Evolutionary conservation across 1,284 basidiomycete species (phyloP).

Genomic region (Retiboletus flavoniger): DNA sequence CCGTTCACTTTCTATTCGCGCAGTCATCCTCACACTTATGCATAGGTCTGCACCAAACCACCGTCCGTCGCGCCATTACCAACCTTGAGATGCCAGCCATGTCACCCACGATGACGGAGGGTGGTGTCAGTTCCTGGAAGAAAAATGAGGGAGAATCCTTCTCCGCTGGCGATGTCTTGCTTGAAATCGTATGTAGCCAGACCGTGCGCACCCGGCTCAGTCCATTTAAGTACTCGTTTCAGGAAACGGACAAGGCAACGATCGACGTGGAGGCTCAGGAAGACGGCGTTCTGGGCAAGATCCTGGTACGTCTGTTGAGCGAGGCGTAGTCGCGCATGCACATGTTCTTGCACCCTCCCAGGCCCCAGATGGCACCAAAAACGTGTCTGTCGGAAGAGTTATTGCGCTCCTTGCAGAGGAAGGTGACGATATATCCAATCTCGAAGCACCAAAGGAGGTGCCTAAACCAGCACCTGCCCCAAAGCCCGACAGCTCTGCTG

Average conservation of each 20-base stretch:
- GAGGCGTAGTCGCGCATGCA: neutral
- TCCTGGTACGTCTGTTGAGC: constrained; percentile 59
- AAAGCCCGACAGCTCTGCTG: constrained; percentile 25
- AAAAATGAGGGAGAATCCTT: constrained; percentile 87
- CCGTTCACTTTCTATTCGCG: neutral
- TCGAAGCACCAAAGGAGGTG: constrained; percentile 69
- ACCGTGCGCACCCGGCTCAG: constrained; percentile 1
- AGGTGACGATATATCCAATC: constrained; percentile 89
- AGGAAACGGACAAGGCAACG: constrained; percentile 99
- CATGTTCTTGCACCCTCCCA: constrained; percentile 33
- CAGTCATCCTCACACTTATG: constrained; percentile 7
- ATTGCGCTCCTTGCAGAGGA: constrained; percentile 96
- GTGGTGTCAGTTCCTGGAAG: constrained; percentile 93
- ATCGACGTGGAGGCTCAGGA: constrained; percentile 99
- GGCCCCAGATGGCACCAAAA: constrained; percentile 81
- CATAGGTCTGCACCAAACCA: constrained; percentile 59
- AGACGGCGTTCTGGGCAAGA: constrained; percentile 92
- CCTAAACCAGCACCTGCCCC: constrained; percentile 25
- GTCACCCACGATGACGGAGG: constrained; percentile 99
- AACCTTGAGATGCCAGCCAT: constrained; percentile 90
- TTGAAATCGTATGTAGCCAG: constrained; percentile 80
- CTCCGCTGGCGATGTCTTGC: constrained; percentile 82
- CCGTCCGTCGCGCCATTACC: constrained; percentile 58
- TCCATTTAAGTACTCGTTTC: constrained; percentile 15
- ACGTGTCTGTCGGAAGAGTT: constrained; percentile 81